Evolutionary conservation across 2,329 filamentous ascomycete species (phyloP).

Genomic region (Cordyceps farinosa): DNA sequence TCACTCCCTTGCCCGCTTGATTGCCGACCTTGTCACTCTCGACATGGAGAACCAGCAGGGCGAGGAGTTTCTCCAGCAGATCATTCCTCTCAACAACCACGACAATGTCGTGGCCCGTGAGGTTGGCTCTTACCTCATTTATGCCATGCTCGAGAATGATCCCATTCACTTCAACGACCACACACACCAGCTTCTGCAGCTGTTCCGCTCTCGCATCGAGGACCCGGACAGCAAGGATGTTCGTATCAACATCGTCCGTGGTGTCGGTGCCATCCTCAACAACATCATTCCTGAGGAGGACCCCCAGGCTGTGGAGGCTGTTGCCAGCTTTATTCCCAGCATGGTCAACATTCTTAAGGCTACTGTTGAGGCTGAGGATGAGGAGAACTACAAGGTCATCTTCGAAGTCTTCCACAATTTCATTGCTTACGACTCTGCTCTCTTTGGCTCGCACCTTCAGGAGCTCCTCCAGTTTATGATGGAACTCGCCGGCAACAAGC

Average conservation of each 20-base stretch:
- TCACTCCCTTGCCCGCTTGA: constrained; percentile 82
- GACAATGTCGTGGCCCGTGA: constrained; percentile 75
- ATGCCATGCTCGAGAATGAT: constrained; percentile 83
- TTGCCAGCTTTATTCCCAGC: constrained; percentile 76
- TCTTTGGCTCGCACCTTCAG: constrained; percentile 81
- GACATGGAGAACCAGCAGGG: constrained; percentile 74
- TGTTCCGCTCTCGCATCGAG: constrained; percentile 84
- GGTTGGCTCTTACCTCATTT: constrained; percentile 90
- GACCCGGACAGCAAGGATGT: constrained; percentile 91
- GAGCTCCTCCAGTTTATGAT: constrained; percentile 94
- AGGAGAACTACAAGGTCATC: constrained; percentile 82
- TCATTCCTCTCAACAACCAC: constrained; percentile 76
- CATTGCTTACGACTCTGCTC: constrained; percentile 80
- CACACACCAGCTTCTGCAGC: constrained; percentile 70
- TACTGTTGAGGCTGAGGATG: constrained; percentile 73
- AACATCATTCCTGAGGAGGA: constrained; percentile 87
- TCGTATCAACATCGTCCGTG: constrained; percentile 89
- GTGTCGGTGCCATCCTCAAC: constrained; percentile 82
- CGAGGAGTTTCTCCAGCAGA: constrained; percentile 74
- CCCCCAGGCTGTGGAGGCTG: constrained; percentile 63
- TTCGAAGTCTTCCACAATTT: constrained; percentile 98
- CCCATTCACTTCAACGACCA: constrained; percentile 81
- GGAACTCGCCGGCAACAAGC: constrained; percentile 71
- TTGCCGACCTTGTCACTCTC: constrained; percentile 79
- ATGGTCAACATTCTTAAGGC: constrained; percentile 90